phyloP scores from a whole-genome alignment of 164 flowering plant genomes.

The Dillenia suffruticosa region DNA sequence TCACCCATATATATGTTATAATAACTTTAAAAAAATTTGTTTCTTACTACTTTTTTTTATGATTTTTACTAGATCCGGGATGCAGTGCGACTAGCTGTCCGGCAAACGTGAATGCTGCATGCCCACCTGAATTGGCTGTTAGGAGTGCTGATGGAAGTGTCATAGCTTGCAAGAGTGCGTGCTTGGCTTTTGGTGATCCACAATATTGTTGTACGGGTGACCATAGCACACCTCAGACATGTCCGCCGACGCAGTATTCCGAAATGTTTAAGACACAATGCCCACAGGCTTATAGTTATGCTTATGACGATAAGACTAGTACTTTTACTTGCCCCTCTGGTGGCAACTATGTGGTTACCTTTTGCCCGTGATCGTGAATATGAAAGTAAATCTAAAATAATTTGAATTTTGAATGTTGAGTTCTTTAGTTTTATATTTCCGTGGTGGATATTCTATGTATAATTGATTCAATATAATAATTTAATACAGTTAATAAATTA shows the following conservation, averaged over 20 bases:
- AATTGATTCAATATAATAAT: too few relatives aligned
- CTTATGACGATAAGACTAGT: slow-evolving; percentile 25
- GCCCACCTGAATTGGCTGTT: slow-evolving; percentile 21
- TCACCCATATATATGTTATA: too few relatives aligned
- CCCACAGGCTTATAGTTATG: slow-evolving; percentile 33
- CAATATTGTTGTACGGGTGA: slow-evolving; percentile 27
- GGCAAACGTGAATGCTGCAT: slow-evolving; percentile 13
- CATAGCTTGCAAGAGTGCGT: slow-evolving; percentile 26
- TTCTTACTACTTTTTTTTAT: too few relatives aligned
- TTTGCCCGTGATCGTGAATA: slow-evolving; percentile 18
- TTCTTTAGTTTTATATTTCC: too few relatives aligned
- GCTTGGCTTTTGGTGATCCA: slow-evolving; percentile 17
- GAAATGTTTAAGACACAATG: slow-evolving; percentile 22
- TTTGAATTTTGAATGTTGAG: too few relatives aligned
- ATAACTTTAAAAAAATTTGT: too few relatives aligned
- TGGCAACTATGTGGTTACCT: slow-evolving; percentile 20
- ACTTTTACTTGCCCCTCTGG: slow-evolving; percentile 23
- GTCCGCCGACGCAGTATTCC: slow-evolving; percentile 24
- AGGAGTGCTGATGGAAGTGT: slow-evolving; percentile 8
- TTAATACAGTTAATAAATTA: too few relatives aligned
- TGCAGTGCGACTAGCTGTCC: slow-evolving; percentile 11
- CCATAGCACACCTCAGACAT: slow-evolving; percentile 7
- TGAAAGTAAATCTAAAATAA: too few relatives aligned
- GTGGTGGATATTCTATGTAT: too few relatives aligned
- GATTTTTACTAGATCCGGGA: neutral